Evolutionary conservation across 805 yeast genomes (phyloP).

Genomic region (Wickerhamomyces ciferrii): DNA sequence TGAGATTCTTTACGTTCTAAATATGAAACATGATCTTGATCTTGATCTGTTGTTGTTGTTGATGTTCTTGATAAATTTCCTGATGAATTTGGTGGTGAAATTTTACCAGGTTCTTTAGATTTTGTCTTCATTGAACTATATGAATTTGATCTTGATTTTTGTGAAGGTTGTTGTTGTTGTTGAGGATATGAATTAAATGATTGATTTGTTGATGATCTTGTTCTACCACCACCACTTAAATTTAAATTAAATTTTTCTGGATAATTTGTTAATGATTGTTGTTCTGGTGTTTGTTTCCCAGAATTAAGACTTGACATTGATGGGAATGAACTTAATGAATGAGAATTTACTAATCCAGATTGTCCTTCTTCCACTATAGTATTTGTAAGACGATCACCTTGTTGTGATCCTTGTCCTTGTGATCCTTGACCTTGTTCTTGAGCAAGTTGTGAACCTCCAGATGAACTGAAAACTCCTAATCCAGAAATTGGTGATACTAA

Average conservation of each 20-base stretch:
- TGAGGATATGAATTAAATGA: constrained; percentile 7
- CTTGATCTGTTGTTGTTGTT: background rate
- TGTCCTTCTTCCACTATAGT: constrained; percentile 14
- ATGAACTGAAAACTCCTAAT: background rate
- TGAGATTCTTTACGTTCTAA: background rate
- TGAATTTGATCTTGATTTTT: constrained; percentile 8
- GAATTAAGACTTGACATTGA: constrained; percentile 18
- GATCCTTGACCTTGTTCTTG: background rate
- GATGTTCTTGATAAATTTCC: constrained; percentile 5
- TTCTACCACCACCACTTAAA: background rate
- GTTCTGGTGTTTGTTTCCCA: constrained; percentile 2
- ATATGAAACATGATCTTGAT: background rate
- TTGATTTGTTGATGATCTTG: background rate
- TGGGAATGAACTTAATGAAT: constrained; percentile 16
- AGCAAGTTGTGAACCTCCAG: too few relatives aligned
- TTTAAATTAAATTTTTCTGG: background rate
- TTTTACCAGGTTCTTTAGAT: constrained; percentile 4
- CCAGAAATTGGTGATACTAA: constrained; percentile 16
- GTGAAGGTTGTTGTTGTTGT: too few relatives aligned
- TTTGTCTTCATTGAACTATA: constrained; percentile 2
- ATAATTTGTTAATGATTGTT: background rate
- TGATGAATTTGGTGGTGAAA: constrained; percentile 3
- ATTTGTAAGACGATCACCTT: constrained; percentile 5
- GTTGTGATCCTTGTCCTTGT: background rate
- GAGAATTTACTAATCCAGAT: background rate